A percentile compares a stretch with the other conserved stretches of the same genome.
phyloP scores from a whole-genome alignment of 2,329 filamentous ascomycete genomes.

The Venturia carpophila region DNA sequence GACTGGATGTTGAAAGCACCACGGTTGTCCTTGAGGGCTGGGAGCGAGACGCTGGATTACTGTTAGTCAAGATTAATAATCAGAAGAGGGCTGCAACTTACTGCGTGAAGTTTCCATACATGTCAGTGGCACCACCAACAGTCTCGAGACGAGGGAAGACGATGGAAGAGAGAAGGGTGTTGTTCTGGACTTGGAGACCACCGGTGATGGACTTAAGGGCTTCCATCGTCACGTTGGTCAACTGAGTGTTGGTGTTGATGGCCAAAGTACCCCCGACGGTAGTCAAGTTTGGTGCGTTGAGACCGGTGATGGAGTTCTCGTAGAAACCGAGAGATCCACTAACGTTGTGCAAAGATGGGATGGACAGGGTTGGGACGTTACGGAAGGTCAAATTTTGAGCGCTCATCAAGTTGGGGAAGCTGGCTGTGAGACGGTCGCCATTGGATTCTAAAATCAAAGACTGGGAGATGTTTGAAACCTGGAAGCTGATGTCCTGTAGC shows the following conservation, averaged over 20 bases:
- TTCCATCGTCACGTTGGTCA: slow-evolving; percentile 70
- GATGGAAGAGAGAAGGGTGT: slow-evolving; percentile 63
- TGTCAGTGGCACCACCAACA: slow-evolving; percentile 71
- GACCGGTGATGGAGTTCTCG: slow-evolving; percentile 60
- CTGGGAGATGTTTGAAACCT: slow-evolving; percentile 66
- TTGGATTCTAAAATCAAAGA: slow-evolving; percentile 72
- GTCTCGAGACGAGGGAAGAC: slow-evolving; percentile 59
- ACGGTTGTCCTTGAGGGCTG: slow-evolving; percentile 41
- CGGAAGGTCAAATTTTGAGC: slow-evolving; percentile 75
- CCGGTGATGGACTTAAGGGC: slow-evolving; percentile 61
- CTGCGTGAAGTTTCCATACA: slow-evolving; percentile 77
- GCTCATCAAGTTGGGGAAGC: slow-evolving; percentile 69
- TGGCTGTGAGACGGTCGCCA: slow-evolving; percentile 60
- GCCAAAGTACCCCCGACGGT: slow-evolving; percentile 51
- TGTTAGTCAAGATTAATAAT: background rate
- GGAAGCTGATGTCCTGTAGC: slow-evolving; percentile 66
- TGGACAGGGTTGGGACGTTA: slow-evolving; percentile 65
- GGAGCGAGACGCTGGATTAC: slow-evolving; percentile 57
- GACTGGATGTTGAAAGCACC: slow-evolving; percentile 46
- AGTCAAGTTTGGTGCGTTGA: slow-evolving; percentile 64
- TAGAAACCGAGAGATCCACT: slow-evolving; percentile 79
- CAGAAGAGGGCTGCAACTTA: slow-evolving; percentile 44
- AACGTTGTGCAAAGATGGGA: slow-evolving; percentile 65
- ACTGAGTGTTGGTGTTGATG: slow-evolving; percentile 48
- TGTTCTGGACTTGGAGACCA: slow-evolving; percentile 83